A percentile compares a stretch with the other conserved stretches of the same genome.
phyloP scores from a whole-genome alignment of 208 protist species.

The Acanthamoeba lenticulata region DNA sequence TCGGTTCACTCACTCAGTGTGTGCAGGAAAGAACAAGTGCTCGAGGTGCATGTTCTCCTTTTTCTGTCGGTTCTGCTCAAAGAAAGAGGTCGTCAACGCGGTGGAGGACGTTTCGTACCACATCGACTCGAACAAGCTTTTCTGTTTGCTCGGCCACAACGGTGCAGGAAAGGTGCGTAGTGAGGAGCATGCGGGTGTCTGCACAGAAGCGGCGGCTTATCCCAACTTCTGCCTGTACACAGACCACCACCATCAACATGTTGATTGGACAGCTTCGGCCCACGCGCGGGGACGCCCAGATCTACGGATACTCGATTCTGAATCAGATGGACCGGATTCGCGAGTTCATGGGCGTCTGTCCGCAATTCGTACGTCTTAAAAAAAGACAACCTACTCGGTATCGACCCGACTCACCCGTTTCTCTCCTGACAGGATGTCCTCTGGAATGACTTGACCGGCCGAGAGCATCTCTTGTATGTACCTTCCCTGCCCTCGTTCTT shows the following conservation, averaged over 20 bases:
- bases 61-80: neutral
- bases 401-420: neutral
- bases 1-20: neutral
- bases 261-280: slow-evolving; percentile 86
- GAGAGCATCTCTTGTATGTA: slow-evolving; percentile 90
- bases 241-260: slow-evolving; percentile 81
- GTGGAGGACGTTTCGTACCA: slow-evolving; percentile 43
- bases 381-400: no score
- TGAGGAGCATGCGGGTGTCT: neutral
- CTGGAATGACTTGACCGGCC: slow-evolving; percentile 92
- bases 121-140: slow-evolving; percentile 36
- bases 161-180: slow-evolving; percentile 46
- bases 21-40: neutral
- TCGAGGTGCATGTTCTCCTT: neutral
- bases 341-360: slow-evolving; percentile 94
- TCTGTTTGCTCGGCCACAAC: slow-evolving; percentile 65
- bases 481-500: neutral
- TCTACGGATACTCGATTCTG: slow-evolving; percentile 80
- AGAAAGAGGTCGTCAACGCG: neutral
- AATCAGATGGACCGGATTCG: slow-evolving; percentile 84
- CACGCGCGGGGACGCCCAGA: slow-evolving; percentile 83
- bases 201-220: neutral
- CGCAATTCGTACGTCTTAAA: slow-evolving; percentile 90
- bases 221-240: neutral
- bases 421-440: slow-evolving; percentile 85